A percentile compares a stretch with the other conserved stretches of the same genome.
phyloP scores from a whole-genome alignment of 257 asterid species.

The Penstemon davidsonii region DNA sequence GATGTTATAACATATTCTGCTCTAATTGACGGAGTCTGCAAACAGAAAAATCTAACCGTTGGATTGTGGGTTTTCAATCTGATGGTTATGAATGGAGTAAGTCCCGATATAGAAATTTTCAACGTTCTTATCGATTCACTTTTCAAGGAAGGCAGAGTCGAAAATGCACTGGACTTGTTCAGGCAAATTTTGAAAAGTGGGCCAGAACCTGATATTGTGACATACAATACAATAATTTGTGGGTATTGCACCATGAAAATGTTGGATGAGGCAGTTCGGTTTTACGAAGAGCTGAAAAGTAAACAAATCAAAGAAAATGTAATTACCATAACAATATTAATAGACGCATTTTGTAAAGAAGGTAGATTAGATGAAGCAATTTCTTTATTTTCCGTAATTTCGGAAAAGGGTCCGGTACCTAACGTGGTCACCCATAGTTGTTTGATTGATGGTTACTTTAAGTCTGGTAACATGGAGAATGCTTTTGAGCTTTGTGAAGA shows the following conservation, averaged over 20 bases:
- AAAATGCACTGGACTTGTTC: conserved; percentile 41
- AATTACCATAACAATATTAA: conserved; percentile 35
- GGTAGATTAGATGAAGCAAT: conserved; percentile 41
- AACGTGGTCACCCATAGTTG: conserved; percentile 46
- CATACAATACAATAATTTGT: conserved; percentile 36
- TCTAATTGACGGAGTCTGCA: conserved; percentile 44
- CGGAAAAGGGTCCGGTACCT: conserved; percentile 34
- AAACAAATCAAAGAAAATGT: conserved; percentile 22
- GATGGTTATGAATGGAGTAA: conserved; percentile 35
- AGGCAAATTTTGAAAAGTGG: conserved; percentile 31
- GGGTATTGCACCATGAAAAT: conserved; percentile 40
- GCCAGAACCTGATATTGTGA: conserved; percentile 44
- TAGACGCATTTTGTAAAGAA: conserved; percentile 44
- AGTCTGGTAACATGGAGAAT: conserved; percentile 24
- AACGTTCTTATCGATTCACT: conserved; percentile 40
- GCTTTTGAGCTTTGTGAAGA: conserved; percentile 36
- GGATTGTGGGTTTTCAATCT: conserved; percentile 33
- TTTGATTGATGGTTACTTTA: conserved; percentile 41
- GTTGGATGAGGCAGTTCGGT: conserved; percentile 37
- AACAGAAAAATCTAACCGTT: conserved; percentile 34
- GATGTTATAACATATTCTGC: conserved; percentile 41
- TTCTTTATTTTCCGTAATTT: conserved; percentile 33
- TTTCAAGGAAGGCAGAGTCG: conserved; percentile 29
- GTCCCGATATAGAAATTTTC: conserved; percentile 39
- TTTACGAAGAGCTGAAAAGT: conserved; percentile 34